Base-by-base conservation (phyloP, 2,329 filamentous ascomycete genomes). In the Cercospora sp. region DNA sequence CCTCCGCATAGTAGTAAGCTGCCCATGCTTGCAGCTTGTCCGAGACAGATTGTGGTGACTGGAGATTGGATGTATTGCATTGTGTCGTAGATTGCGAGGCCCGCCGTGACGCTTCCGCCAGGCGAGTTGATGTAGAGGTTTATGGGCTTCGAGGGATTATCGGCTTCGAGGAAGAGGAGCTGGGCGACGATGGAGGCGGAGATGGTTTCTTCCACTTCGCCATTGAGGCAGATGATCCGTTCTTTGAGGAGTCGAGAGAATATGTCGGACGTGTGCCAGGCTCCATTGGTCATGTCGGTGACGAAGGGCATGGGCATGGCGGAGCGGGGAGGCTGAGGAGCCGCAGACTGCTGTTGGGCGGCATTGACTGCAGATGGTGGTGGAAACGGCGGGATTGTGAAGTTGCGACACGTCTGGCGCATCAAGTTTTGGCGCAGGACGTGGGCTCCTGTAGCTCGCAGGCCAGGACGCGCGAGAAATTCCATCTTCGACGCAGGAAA, bases 41-140 rank as follows among this genome's bases (percentile, higher is more conserved):
- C 95, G 53, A 99, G 88, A 77, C 95, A 98, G 31, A 99, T 95
- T 0, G 95, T 99, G 53, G 91, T 94, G 0, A 99, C 93, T 1
- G 94, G 93, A 2, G 92, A 92, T 69, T 90, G 89, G 78, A 99
- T 98, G 80, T 99, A 99, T 74, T 91, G 89, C 94, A 99, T 98
- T 12, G 95, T 99, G 79, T 99, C 95, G 85, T 99, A 99, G 76
- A 99, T 98, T 28, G 95, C 94, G 68, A 90, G 83, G 3, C 84
- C 84, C 1, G 95, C 94, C 69, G 91, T 94, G 48, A 99, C 94
- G 51, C 91, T 94, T 65, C 95, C 95, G 60, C 95, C 95, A 0
- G 94, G 94, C 0, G 92, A 97, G 83, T 99, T 97, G 80, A 99
- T 99, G 81, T 99, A 99, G 79, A 99, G 91, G 63, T 92, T 95